These are phyloP conservation scores for Cephalotrichum gorgonifer DNA, from an alignment of 2,329 filamentous ascomycete species.

Conservation along the genomic window DNA sequence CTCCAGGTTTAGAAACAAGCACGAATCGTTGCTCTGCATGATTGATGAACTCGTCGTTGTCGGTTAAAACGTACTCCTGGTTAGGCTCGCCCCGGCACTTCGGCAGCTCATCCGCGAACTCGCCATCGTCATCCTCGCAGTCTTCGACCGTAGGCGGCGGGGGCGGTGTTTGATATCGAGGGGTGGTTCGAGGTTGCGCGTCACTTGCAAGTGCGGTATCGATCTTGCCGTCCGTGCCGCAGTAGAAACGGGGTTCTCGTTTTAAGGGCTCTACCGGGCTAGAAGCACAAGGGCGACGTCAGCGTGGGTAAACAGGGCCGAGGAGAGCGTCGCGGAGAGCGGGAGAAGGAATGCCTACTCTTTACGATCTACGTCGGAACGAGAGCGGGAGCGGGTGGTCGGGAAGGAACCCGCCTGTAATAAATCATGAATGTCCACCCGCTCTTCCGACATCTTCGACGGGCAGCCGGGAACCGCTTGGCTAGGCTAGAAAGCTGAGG, in stretches of 20 bases:
- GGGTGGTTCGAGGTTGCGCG: not conserved
- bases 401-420: constrained; percentile 40
- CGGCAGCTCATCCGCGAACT: constrained; percentile 38
- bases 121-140: constrained; percentile 18
- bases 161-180: constrained; percentile 22
- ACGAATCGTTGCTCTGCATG: constrained; percentile 47
- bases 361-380: not conserved
- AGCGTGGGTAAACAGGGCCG: not conserved
- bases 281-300: not conserved
- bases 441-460: constrained; percentile 2
- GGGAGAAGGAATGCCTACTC: not conserved
- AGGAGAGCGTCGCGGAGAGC: not conserved
- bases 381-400: constrained; percentile 24
- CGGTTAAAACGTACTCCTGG: constrained; percentile 57
- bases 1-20: not conserved
- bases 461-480: not conserved
- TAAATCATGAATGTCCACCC: constrained; percentile 31
- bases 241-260: constrained; percentile 22
- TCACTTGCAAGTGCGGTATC: not conserved
- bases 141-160: constrained; percentile 61
- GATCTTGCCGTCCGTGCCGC: constrained; percentile 9
- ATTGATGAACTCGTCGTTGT: constrained; percentile 28
- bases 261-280: constrained; percentile 3
- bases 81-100: constrained; percentile 54
- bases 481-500: not conserved